Base-by-base conservation (phyloP, 768 basidiomycete genomes). In the Russula vinacea region DNA sequence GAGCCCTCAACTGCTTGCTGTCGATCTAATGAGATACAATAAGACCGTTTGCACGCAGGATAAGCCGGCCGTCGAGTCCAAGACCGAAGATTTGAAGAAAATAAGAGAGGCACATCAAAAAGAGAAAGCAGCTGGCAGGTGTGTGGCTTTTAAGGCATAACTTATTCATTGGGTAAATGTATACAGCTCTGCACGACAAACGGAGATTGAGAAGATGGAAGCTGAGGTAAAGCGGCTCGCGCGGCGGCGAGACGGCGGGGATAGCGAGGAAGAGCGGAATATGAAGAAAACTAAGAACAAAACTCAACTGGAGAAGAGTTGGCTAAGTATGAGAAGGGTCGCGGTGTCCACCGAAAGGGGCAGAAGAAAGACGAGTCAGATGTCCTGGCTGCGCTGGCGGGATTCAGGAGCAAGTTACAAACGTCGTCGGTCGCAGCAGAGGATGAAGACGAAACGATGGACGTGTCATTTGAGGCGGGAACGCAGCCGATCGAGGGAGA, bases 171-270 rank as follows among this genome's bases (percentile, higher is more conserved):
- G 29, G 6, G 29, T 29, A 29, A 29, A 29, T 42, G n/a, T 10
- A 16, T 35, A 44, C 62, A 93, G 89, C 58, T 79, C 80, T 39
- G 75, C 82, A 13, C 88, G 90, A 24, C 83, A 87, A 71, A 79
- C 84, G 8, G 87, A 94, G 73, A 91, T 97, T 56, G 87, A 86
- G 69, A 87, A 83, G 70, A 91, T 98, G 86, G 92, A 98, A 74
- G 85, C 84, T 8, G 90, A 93, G 51, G 89, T 98, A 60, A 87
- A 91, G 29, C 88, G 84, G 66, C 83, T 96, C 8, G 79, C 84
- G 33, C 84, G 86, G 65, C 81, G 80, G 49, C 83, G 81, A 10
- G 82, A 79, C 32, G 83, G 79, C 1, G 78, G 78, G 16, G 86
- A 83, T 49, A 89, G 89, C 69, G 89, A 88, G 37, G 88, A 92